Base-by-base conservation (phyloP, 2,329 filamentous ascomycete species). In the Botrytis aclada region DNA sequence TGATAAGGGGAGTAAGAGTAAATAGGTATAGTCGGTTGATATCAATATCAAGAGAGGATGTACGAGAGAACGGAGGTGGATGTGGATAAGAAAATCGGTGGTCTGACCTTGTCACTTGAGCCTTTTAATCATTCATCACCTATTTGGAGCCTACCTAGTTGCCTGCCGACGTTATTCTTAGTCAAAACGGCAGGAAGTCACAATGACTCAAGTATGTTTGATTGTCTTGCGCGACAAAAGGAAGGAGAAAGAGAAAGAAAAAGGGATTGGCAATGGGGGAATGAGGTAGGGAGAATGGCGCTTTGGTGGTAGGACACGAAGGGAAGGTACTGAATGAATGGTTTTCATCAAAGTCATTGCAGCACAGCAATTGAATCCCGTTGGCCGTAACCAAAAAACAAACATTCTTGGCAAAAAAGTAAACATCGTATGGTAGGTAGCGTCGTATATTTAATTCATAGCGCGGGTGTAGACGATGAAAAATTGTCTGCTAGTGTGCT, bases 101-200 rank as follows among this genome's bases (percentile, higher is more conserved):
- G 39, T 60, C 62, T 72, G 70, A 72, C 70, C 70, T 72, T 37
- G 63, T 72, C 70, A 72, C 63, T 72, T 72, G 63, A 61, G 63
- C 25, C 37, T n/a, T 71, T 58, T 54, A 47, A 51, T 71, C 62
- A 66, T 66, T 60, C 51, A 29, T 56, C 9, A 29, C n/a, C 51
- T 29, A 32, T 56, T 29, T 56, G 14, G 51, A 56, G 51, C 12
- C 14, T 56, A 4, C 51, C n/a, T 56, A 4, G n/a, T 18, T 56
- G 51, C 51, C 51, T 56, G 4, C 51, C 51, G 29, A 29, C n/a
- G 51, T 29, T 56, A 18, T 56, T 29, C 61, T 32, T 41, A 32
- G 34, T 41, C 39, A 39, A 58, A 43, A n/a, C 47, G 51, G 47
- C 41, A 69, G 18, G 67, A 61, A 56, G 65, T 25, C 34, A 32